Percentiles rank a stretch among this genome's conserved stretches.
phyloP scores from a whole-genome alignment of 2,329 filamentous ascomycete genomes.

The Fusarium metavorans region DNA sequence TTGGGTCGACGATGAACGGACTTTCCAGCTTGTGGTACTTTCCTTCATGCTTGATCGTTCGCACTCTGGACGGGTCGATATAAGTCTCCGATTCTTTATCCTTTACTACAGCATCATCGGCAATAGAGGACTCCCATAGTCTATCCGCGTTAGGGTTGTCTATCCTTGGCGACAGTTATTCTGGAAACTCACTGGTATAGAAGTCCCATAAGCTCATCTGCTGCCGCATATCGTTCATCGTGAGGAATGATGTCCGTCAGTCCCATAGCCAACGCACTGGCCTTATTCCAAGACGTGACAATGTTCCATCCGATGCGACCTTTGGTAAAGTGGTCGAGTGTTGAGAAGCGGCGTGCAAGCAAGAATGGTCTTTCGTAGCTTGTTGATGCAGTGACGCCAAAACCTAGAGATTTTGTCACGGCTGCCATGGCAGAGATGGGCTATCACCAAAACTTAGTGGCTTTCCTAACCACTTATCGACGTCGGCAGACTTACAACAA shows the following conservation, averaged over 20 bases:
- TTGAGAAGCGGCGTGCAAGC: conserved; percentile 16
- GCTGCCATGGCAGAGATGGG: conserved; percentile 72
- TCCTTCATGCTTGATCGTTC: conserved; percentile 69
- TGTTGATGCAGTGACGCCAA: conserved; percentile 73
- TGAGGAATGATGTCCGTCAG: conserved; percentile 11
- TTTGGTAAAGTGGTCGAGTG: conserved; percentile 18
- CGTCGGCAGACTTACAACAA: conserved; percentile 52
- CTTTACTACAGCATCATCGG: conserved; percentile 10
- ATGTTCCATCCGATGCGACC: conserved; percentile 19
- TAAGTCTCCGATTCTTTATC: conserved; percentile 63
- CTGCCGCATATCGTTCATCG: conserved; percentile 13
- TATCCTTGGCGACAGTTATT: too few species aligned
- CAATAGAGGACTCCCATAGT: conserved; percentile 19
- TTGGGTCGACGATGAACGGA: conserved; percentile 16
- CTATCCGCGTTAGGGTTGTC: background rate
- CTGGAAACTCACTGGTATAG: background rate
- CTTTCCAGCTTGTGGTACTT: conserved; percentile 58
- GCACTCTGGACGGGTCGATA: conserved; percentile 56
- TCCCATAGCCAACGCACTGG: conserved; percentile 14
- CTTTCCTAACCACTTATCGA: background rate
- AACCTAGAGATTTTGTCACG: conserved; percentile 70
- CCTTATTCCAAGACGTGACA: conserved; percentile 19
- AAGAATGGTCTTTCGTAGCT: conserved; percentile 44
- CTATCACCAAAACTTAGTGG: background rate
- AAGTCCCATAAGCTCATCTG: conserved; percentile 16